These are phyloP conservation scores for Coemansia sp. DNA, from an alignment of 192 early-diverging fungal genomes.

Conservation along the genomic window DNA sequence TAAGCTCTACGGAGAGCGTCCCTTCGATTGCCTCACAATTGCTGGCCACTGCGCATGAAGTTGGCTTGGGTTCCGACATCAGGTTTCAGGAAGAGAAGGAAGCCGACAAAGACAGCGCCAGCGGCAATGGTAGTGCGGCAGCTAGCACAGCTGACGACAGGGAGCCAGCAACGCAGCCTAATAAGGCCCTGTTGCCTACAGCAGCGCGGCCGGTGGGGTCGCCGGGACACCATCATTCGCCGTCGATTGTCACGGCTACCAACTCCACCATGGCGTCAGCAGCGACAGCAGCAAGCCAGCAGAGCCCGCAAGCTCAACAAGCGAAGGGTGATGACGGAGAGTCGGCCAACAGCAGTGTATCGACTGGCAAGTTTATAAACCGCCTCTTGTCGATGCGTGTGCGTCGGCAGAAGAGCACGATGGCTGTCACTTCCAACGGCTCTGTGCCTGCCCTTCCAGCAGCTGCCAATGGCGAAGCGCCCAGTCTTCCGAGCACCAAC, in stretches of 20 bases:
- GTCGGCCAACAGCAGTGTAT: slow-evolving; percentile 29
- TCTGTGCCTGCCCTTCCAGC: neutral
- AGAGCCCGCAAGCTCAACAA: slow-evolving; percentile 3
- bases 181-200: neutral
- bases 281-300: slow-evolving; percentile 15
- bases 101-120: neutral
- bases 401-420: slow-evolving; percentile 47
- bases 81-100: neutral
- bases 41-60: slow-evolving; percentile 1
- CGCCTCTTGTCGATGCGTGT: slow-evolving; percentile 51
- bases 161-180: neutral
- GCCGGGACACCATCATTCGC: slow-evolving; percentile 33
- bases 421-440: neutral
- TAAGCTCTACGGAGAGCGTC: neutral
- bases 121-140: neutral
- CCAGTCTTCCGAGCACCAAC: slow-evolving; percentile 9
- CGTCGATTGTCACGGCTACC: slow-evolving; percentile 35
- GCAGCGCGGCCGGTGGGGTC: neutral
- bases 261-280: slow-evolving; percentile 5
- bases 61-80: neutral
- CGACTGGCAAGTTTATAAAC: slow-evolving; percentile 47
- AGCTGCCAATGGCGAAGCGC: neutral
- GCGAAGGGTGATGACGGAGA: slow-evolving; percentile 42
- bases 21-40: slow-evolving; percentile 17
- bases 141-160: neutral